Evolutionary conservation across 2,329 filamentous ascomycete species (phyloP).

Genomic region (Alternaria triticina): DNA sequence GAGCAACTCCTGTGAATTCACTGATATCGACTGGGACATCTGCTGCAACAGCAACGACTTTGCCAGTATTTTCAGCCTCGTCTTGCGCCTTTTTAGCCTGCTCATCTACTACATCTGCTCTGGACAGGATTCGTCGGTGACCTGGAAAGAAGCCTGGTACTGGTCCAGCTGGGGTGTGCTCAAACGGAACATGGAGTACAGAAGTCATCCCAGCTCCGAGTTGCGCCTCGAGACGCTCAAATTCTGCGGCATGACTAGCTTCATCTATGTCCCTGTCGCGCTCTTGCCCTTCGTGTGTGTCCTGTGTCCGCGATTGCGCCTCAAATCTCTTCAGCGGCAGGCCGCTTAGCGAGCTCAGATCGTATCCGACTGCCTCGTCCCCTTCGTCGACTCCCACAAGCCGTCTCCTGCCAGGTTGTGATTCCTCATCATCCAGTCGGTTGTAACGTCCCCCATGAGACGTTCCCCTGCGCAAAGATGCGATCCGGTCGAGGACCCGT

Average conservation of each 20-base stretch:
- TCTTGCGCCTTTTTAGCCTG: conserved; percentile 48
- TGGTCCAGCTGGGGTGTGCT: conserved; percentile 20
- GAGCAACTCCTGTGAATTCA: conserved; percentile 42
- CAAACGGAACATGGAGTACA: conserved; percentile 45
- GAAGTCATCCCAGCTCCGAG: conserved; percentile 48
- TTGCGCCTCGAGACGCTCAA: conserved; percentile 41
- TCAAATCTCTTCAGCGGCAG: conserved; percentile 37
- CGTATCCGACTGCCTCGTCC: conserved; percentile 37
- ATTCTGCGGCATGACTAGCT: conserved; percentile 45
- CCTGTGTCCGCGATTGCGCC: conserved; percentile 13
- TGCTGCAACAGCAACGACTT: conserved; percentile 52
- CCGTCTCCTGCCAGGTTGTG: conserved; percentile 6
- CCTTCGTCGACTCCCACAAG: conserved; percentile 38
- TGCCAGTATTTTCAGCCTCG: conserved; percentile 52
- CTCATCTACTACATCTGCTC: conserved; percentile 18
- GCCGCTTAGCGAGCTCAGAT: conserved; percentile 38
- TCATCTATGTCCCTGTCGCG: conserved; percentile 32
- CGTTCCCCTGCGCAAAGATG: conserved; percentile 32
- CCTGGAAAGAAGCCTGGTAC: conserved; percentile 17
- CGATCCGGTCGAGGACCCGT: conserved; percentile 39
- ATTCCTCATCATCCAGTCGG: conserved; percentile 43
- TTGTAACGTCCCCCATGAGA: conserved; percentile 34
- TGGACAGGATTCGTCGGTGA: conserved; percentile 32
- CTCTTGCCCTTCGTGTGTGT: conserved; percentile 22
- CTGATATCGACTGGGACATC: conserved; percentile 53